Percentiles rank a stretch among this genome's conserved stretches.
Evolutionary conservation across 2,329 filamentous ascomycete species (phyloP).

Genomic region (Cercospora sojina): DNA sequence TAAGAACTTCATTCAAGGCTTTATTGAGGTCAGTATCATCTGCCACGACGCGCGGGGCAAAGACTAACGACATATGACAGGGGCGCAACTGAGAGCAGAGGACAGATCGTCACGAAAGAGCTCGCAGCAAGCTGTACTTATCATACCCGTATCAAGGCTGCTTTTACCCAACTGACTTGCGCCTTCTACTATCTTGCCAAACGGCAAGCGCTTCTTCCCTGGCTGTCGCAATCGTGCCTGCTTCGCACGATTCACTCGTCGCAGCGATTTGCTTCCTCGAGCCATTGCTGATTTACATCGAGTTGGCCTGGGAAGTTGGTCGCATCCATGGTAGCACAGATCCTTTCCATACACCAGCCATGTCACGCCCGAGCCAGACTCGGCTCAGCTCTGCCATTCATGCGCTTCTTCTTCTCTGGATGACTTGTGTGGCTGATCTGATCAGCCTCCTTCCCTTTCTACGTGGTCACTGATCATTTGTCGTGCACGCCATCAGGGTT

Average conservation of each 20-base stretch:
- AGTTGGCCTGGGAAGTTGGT: slow-evolving; percentile 14
- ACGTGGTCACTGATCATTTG: slow-evolving; percentile 12
- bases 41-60: neutral
- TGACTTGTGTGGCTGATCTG: slow-evolving; percentile 44
- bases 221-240: neutral
- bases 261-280: neutral
- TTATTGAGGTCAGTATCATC: slow-evolving; percentile 73
- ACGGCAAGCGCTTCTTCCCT: neutral
- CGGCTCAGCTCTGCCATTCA: slow-evolving; percentile 31
- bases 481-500: slow-evolving; percentile 30
- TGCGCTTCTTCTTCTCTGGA: slow-evolving; percentile 49
- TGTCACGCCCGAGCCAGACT: neutral
- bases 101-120: neutral
- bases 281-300: neutral
- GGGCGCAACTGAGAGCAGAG: slow-evolving; percentile 28
- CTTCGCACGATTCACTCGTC: neutral
- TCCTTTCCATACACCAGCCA: neutral
- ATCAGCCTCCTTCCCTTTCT: neutral
- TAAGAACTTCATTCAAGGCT: slow-evolving; percentile 87
- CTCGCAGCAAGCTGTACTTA: slow-evolving; percentile 31
- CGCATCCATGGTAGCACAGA: slow-evolving; percentile 19
- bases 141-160: slow-evolving; percentile 25
- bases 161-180: neutral
- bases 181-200: neutral
- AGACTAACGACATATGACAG: slow-evolving; percentile 19